phyloP scores from a whole-genome alignment of 179 eudicot species.

The Patellifolia procumbens region DNA sequence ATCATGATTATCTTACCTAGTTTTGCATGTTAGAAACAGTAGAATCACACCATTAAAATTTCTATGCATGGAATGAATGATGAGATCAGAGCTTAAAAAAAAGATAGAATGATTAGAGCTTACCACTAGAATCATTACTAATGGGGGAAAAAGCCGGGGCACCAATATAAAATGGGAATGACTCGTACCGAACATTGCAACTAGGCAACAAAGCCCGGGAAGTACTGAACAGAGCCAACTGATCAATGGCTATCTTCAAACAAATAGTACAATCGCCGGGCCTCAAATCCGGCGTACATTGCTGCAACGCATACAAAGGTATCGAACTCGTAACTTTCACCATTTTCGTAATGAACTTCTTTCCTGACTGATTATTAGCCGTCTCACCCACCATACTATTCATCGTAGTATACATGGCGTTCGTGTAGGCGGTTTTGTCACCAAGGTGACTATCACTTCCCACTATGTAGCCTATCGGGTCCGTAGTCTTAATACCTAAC shows the following conservation, averaged over 20 bases:
- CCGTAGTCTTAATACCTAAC: neutral
- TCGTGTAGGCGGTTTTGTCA: constrained; percentile 8
- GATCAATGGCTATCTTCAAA: constrained; percentile 25
- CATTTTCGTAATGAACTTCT: constrained; percentile 5
- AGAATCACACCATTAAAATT: too few species aligned
- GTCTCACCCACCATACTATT: constrained; percentile 20
- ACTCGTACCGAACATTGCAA: constrained; percentile 31
- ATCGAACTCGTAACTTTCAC: constrained; percentile 9
- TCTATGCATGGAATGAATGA: too few species aligned
- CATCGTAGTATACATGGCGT: constrained; percentile 16
- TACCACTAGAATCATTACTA: neutral
- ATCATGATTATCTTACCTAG: too few species aligned
- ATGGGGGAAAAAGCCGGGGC: constrained; percentile 3
- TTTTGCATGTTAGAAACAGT: too few species aligned
- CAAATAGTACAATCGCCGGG: constrained; percentile 29
- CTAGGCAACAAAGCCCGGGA: constrained; percentile 26
- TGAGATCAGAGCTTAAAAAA: too few species aligned
- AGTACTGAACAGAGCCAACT: constrained; percentile 23
- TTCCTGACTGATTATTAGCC: constrained; percentile 12
- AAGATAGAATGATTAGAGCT: too few species aligned
- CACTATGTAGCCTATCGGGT: neutral
- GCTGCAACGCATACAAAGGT: constrained; percentile 28
- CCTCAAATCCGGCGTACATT: constrained; percentile 40
- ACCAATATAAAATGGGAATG: constrained; percentile 29
- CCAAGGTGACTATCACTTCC: neutral